These are phyloP conservation scores for Coprinopsis marcescibilis DNA, from an alignment of 768 basidiomycete species.

Conservation along the genomic window DNA sequence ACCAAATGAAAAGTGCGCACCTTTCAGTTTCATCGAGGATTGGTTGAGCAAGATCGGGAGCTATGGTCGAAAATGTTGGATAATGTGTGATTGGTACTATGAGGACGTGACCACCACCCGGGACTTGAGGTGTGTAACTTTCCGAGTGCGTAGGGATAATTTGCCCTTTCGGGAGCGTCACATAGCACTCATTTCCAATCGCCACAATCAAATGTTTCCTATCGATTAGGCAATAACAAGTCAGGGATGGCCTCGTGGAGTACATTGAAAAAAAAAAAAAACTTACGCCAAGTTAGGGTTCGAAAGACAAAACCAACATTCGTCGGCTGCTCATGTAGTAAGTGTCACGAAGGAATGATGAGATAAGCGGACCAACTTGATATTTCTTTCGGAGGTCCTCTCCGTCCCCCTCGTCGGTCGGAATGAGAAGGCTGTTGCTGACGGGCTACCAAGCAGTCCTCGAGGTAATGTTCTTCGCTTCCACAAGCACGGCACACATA, in stretches of 20 bases:
- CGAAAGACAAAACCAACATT: constrained; percentile 98
- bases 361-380: not conserved
- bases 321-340: constrained; percentile 52
- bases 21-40: constrained; percentile 78
- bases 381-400: constrained; percentile 70
- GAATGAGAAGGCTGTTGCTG: constrained; percentile 32
- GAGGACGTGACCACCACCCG: constrained; percentile 94
- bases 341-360: not conserved
- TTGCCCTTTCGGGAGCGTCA: constrained; percentile 95
- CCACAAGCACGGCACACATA: constrained; percentile 93
- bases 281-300: constrained; percentile 86
- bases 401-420: constrained; percentile 38
- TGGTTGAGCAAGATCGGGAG: constrained; percentile 65
- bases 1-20: constrained; percentile 29
- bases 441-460: constrained; percentile 77
- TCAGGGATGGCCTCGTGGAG: not conserved
- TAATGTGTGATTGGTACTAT: constrained; percentile 94
- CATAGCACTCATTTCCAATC: constrained; percentile 89
- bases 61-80: constrained; percentile 80
- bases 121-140: constrained; percentile 50
- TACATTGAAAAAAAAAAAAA: not conserved
- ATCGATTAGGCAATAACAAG: constrained; percentile 2
- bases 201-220: constrained; percentile 95
- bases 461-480: constrained; percentile 77
- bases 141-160: constrained; percentile 75